Evolutionary conservation across 257 asterid genomes (phyloP), one percentile per base, ranked within the genome.

Genomic region (Solanum stenotomum): DNA sequence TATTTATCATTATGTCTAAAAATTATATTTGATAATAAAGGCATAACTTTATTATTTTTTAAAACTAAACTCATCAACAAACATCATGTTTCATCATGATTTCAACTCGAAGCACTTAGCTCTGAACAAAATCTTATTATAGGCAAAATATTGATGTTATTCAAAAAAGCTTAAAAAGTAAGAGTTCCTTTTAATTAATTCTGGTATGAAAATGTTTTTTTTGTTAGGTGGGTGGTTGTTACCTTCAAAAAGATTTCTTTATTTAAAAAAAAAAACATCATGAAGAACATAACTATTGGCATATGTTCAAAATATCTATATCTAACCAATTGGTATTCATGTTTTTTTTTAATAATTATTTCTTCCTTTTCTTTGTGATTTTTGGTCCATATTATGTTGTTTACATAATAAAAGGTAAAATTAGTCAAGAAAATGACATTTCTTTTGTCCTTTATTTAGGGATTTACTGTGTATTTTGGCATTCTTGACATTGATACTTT

Each of bases 351-450:
- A 25, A 72, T 71, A 72, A 20, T 72, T 20, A 72, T 34, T 72
- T 72, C 46, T 72, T 72, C 46, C 79, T 38, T 10, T 44, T 78
- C 8, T 27, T 44, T 27, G 15, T 44, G 67, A 25, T 44, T 44
- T 42, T 25, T 16, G 38, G 40, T 61, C 25, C 27, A 46, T 27
- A 27, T 25, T 25, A 44, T 46, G 67, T 65, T 65, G 3, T 44
- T 15, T 4, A 27, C 67, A 27, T 16, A 16, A 14, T 8, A 40
- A 79, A 46, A 44, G n/a, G 63, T 25, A 42, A 78, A 25, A 42
- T 33, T 78, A 78, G n/a, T 14, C 84, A 77, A 77, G 59, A 77
- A 38, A 38, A 77, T 77, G 84, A 77, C 84, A 76, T 38, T 76
- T 77, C 23, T 38, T 76, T 38, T 76, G 34, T 38, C 59, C 22